A percentile compares a stretch with the other conserved stretches of the same genome.
Conservation (phyloP, 1,284 basidiomycete species). For the Cystobasidiaceae sp. region DNA sequence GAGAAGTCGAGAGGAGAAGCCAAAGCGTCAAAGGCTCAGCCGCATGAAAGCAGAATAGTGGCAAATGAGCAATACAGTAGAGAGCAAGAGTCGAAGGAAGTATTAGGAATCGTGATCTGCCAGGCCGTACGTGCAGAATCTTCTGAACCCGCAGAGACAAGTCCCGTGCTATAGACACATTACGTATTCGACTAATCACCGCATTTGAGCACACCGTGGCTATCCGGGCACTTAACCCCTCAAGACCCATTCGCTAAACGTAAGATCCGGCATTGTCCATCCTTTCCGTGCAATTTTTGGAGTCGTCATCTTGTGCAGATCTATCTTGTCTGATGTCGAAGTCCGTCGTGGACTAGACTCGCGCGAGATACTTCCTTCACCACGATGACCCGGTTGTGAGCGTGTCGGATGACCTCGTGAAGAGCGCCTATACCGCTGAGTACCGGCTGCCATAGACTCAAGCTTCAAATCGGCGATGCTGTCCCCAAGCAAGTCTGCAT, state of each 20-base stretch:
- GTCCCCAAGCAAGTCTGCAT: background rate
- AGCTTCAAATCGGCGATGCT: background rate
- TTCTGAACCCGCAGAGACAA: too few relatives aligned
- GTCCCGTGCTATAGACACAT: too few relatives aligned
- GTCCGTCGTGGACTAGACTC: background rate
- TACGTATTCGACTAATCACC: too few relatives aligned
- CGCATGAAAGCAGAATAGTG: too few relatives aligned
- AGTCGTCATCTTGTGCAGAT: background rate
- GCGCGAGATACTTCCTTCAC: background rate
- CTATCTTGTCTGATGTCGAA: background rate
- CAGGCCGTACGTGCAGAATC: too few relatives aligned
- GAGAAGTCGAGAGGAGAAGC: too few relatives aligned
- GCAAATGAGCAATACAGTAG: too few relatives aligned
- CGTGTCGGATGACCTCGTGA: background rate
- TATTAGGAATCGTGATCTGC: too few relatives aligned
- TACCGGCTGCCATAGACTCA: background rate
- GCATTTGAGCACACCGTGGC: too few relatives aligned
- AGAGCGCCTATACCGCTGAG: background rate
- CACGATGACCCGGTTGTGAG: background rate
- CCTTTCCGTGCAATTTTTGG: background rate
- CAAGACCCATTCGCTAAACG: constrained; percentile 13
- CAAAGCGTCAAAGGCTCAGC: too few relatives aligned
- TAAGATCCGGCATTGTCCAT: constrained; percentile 1
- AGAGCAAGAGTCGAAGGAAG: too few relatives aligned
- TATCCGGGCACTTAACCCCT: too few relatives aligned